Conservation (phyloP, 352 stramenopile species). For the Globisporangium echinulatum region DNA sequence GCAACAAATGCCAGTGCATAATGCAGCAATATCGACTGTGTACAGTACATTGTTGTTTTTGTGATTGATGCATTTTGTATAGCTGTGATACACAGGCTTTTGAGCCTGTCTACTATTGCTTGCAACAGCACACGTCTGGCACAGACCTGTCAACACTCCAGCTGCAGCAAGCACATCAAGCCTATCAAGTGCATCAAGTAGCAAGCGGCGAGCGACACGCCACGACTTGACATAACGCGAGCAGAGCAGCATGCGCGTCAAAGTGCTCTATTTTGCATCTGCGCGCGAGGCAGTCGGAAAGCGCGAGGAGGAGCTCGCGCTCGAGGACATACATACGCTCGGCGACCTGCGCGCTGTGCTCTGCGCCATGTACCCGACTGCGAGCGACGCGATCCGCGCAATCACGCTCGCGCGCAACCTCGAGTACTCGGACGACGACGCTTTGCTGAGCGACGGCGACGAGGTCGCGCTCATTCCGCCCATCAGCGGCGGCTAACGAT, state of each 20-base stretch:
- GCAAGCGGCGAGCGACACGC: not conserved
- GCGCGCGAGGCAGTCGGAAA: slow-evolving; percentile 60
- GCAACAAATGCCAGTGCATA: not conserved
- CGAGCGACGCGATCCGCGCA: slow-evolving; percentile 28
- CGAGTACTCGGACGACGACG: slow-evolving; percentile 58
- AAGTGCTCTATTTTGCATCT: slow-evolving; percentile 81
- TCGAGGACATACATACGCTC: slow-evolving; percentile 29
- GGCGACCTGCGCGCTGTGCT: slow-evolving; percentile 34
- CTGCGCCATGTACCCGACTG: slow-evolving; percentile 43
- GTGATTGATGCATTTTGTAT: not conserved
- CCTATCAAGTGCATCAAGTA: slow-evolving; percentile 1
- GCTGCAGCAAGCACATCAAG: not conserved
- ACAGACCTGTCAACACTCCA: too few relatives aligned
- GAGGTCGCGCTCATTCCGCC: slow-evolving; percentile 79
- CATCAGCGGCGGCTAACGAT: slow-evolving; percentile 51
- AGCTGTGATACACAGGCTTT: not conserved
- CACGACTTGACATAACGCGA: too few relatives aligned
- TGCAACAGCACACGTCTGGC: too few relatives aligned
- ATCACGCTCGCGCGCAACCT: slow-evolving; percentile 74
- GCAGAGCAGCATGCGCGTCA: slow-evolving; percentile 31
- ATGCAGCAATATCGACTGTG: not conserved
- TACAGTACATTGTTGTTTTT: not conserved
- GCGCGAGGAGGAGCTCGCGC: slow-evolving; percentile 52
- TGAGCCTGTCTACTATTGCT: not conserved
- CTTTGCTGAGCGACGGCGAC: slow-evolving; percentile 46